Conservation (phyloP, 176 grass and related monocot genomes). For the Carex cristatella region DNA sequence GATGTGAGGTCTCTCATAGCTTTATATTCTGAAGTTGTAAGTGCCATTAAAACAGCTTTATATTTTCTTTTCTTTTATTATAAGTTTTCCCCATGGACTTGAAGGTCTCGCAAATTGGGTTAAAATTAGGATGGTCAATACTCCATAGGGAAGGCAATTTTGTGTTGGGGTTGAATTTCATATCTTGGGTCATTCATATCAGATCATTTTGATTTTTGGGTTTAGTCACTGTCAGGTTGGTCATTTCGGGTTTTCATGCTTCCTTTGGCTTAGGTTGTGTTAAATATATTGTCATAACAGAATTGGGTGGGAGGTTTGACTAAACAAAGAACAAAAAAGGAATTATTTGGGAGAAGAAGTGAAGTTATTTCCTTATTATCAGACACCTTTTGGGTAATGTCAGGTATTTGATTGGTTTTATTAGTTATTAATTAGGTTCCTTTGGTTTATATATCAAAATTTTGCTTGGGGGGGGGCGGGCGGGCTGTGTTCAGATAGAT, state of each 20-base stretch:
- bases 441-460: not conserved
- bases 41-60: slow-evolving; percentile 25
- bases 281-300: not conserved
- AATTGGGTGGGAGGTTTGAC: not conserved
- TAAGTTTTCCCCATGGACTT: not conserved
- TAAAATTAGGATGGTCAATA: not conserved
- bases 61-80: not conserved
- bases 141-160: not conserved
- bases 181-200: not conserved
- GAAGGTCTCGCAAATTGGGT: not conserved
- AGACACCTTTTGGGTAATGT: not conserved
- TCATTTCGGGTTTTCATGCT: not conserved
- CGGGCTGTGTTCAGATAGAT: not conserved
- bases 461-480: not conserved
- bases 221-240: not conserved
- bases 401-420: not conserved
- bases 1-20: slow-evolving; percentile 89
- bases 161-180: not conserved
- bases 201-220: not conserved
- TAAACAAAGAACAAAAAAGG: not conserved
- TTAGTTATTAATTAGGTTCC: not conserved
- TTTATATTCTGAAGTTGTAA: slow-evolving; percentile 96
- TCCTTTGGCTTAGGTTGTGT: slow-evolving; percentile 6
- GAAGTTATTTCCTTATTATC: slow-evolving; percentile 1
- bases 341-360: not conserved